Base-by-base conservation (phyloP, 805 yeast genomes). In the Saturnispora kantuleensis region DNA sequence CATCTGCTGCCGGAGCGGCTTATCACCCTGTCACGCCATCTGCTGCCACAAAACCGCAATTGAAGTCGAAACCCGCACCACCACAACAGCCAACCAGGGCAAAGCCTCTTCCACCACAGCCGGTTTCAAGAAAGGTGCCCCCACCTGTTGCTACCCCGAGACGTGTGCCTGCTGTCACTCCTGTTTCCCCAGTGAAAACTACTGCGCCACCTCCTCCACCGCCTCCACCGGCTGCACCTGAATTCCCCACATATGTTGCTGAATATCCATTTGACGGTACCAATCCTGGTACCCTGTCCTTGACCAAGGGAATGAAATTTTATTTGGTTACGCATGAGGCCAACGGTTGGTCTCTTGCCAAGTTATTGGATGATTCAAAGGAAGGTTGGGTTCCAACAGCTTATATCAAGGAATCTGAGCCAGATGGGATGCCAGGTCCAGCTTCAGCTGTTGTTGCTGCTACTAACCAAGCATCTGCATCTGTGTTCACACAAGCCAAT, bases 341-440 rank as follows among this genome's bases (percentile, higher is more conserved):
- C 38, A 89, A 85, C 50, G 96, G 96, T 13, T 93, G 99, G 99
- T 90, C 95, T 55, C 70, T 93, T 47, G 97, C 88, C 9, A 84
- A 83, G 59, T 70, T 77, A 31, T 60, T 81, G 49, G 89, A 83
- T 56, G 93, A 84, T 35, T 58, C 81, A 1, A 74, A 69, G 46
- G 93, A 88, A 60, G 99, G 99, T 5, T 93, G 98, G 98, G 90
- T 93, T 10, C 99, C 99, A 11, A 82, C 93, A 17, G 84, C 89
- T n/a, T 93, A 89, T 59, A 77, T 90, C 56, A 78, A 70, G 16
- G 77, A 76, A 48, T 16, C 18, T 12, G 15, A 15, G 12, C n/a
- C 41, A 21, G 74, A 75, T 51, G 74, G 63, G 3, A 71, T 75
- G 10, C 77, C 81, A 32, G 63, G 68, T 0, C 52, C 66, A 2